Evolutionary conservation across 805 yeast genomes (phyloP).

Genomic region (Teunomyces funiuensis): DNA sequence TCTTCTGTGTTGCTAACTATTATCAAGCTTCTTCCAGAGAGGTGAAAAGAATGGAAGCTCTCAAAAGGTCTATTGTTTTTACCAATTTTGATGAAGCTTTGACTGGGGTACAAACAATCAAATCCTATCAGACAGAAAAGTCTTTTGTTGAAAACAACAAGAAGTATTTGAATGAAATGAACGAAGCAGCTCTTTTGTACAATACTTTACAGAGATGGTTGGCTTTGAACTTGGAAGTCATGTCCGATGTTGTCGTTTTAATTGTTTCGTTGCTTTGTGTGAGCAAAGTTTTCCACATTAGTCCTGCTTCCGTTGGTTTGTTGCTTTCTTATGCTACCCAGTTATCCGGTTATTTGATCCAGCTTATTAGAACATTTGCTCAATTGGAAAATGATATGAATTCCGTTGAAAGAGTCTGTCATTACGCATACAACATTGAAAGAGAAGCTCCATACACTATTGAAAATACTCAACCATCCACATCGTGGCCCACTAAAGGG

Average conservation of each 20-base stretch:
- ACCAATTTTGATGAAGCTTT: constrained; percentile 69
- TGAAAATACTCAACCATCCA: constrained; percentile 41
- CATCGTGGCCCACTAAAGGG: constrained; percentile 48
- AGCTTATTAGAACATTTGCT: constrained; percentile 62
- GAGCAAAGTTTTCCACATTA: constrained; percentile 52
- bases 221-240: constrained; percentile 55
- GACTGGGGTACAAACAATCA: constrained; percentile 63
- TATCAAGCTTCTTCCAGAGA: constrained; percentile 76
- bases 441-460: constrained; percentile 65
- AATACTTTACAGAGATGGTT: constrained; percentile 74
- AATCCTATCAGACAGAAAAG: constrained; percentile 49
- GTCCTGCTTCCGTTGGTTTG: constrained; percentile 66
- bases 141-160: constrained; percentile 51
- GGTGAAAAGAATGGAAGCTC: constrained; percentile 71
- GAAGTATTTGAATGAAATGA: constrained; percentile 53
- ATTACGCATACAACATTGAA: constrained; percentile 60
- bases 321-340: constrained; percentile 59
- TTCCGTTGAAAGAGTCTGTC: constrained; percentile 68
- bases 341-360: constrained; percentile 54
- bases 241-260: constrained; percentile 51
- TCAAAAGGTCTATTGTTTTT: constrained; percentile 67
- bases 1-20: constrained; percentile 46
- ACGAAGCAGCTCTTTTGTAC: constrained; percentile 62
- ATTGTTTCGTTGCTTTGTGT: constrained; percentile 59
- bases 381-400: constrained; percentile 75